A percentile compares a stretch with the other conserved stretches of the same genome.
Conservation (phyloP, 306 rosid species). For the Prunus kanzakura region DNA sequence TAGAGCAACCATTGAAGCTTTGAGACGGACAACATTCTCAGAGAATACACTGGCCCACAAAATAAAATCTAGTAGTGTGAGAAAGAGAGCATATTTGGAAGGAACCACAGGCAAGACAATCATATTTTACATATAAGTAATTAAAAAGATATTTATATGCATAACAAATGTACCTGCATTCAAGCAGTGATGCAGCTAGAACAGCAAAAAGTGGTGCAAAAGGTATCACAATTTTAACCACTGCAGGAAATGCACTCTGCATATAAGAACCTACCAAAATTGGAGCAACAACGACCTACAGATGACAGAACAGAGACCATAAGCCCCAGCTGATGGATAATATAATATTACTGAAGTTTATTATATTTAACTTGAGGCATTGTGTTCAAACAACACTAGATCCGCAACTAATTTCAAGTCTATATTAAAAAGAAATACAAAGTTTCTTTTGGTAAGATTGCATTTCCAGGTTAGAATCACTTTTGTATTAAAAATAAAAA, state of each 20-base stretch:
- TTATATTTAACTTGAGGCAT: too few species aligned
- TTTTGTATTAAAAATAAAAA: background rate
- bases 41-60: too few species aligned
- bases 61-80: too few species aligned
- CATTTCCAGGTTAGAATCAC: background rate
- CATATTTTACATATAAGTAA: background rate
- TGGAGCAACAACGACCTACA: slow-evolving; percentile 44
- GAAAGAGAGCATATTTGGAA: too few species aligned
- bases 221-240: slow-evolving; percentile 21
- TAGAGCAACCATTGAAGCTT: too few species aligned
- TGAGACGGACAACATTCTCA: too few species aligned
- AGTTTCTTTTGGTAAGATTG: background rate
- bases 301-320: slow-evolving; percentile 8
- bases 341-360: background rate
- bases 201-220: slow-evolving; percentile 44
- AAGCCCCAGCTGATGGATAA: background rate
- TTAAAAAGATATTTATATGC: background rate
- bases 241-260: slow-evolving; percentile 32
- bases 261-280: slow-evolving; percentile 36
- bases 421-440: background rate
- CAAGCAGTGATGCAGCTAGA: slow-evolving; percentile 39
- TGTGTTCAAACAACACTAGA: too few species aligned
- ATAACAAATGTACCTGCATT: slow-evolving; percentile 35
- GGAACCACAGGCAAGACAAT: too few species aligned
- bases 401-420: background rate